Conservation (phyloP, 2,329 filamentous ascomycete species). For the Claviceps arundinis region DNA sequence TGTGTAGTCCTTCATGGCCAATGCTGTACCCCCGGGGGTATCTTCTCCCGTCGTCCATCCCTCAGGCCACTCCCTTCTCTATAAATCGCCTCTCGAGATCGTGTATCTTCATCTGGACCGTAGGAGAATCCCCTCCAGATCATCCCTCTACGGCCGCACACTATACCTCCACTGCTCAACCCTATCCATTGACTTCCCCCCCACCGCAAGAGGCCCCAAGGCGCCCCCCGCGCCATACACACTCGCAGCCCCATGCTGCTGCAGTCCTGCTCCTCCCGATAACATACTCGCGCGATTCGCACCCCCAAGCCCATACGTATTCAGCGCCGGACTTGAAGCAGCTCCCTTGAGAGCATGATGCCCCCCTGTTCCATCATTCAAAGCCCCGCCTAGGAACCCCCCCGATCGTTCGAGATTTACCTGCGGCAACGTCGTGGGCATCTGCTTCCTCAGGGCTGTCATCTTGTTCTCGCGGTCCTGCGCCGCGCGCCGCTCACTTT, state of each 20-base stretch:
- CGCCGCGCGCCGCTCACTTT: conserved; percentile 26
- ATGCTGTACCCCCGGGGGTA: too few species aligned
- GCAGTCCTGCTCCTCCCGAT: conserved; percentile 16
- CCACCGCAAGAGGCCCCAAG: conserved; percentile 15
- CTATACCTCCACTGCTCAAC: conserved; percentile 31
- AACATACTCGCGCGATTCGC: conserved; percentile 16
- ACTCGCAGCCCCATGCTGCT: conserved; percentile 7
- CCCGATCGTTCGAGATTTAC: conserved; percentile 23
- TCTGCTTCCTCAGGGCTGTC: conserved; percentile 33
- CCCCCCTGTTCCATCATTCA: conserved; percentile 39
- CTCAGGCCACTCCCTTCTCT: background rate
- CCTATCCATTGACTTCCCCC: conserved; percentile 18
- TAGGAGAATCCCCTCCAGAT: too few species aligned
- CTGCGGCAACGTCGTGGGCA: conserved; percentile 28
- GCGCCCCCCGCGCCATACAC: conserved; percentile 10
- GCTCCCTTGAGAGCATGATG: conserved; percentile 11
- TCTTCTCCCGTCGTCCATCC: too few species aligned
- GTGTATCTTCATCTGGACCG: too few species aligned
- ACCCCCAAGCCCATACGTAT: conserved; percentile 13
- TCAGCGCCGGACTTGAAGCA: conserved; percentile 15
- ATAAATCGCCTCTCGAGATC: background rate
- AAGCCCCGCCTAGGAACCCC: conserved; percentile 38
- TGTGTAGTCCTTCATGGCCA: too few species aligned
- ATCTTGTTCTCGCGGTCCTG: conserved; percentile 34
- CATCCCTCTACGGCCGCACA: conserved; percentile 17